A percentile compares a stretch with the other conserved stretches of the same genome.
Evolutionary conservation across 208 protist genomes (phyloP).

Genomic region (Zelonia costaricensis): DNA sequence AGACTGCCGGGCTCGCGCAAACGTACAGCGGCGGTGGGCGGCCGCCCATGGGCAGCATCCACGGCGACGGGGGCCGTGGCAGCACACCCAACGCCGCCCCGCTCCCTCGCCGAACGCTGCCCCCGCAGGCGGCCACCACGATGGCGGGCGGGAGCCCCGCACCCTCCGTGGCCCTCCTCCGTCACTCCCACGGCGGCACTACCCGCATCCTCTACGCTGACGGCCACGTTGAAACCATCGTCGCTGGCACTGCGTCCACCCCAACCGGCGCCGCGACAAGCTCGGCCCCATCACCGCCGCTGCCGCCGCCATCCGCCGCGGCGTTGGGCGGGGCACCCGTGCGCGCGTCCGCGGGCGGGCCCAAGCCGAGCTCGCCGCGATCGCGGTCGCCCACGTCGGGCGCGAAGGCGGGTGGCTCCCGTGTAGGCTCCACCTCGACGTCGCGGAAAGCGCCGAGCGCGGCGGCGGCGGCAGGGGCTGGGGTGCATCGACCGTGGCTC

Average conservation of each 20-base stretch:
- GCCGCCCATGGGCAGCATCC: too few species aligned
- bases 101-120: neutral
- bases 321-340: too few species aligned
- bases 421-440: too few species aligned
- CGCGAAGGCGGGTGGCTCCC: too few species aligned
- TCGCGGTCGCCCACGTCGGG: too few species aligned
- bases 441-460: neutral
- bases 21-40: too few species aligned
- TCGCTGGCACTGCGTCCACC: neutral
- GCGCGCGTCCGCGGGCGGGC: too few species aligned
- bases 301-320: neutral
- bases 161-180: constrained; percentile 18
- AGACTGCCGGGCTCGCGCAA: too few species aligned
- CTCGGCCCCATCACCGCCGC: neutral
- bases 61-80: too few species aligned
- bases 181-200: constrained; percentile 35
- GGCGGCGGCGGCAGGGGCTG: neutral
- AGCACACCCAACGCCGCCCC: too few species aligned
- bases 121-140: neutral
- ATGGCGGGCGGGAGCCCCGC: neutral
- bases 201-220: constrained; percentile 50
- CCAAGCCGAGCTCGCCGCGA: too few species aligned
- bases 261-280: too few species aligned
- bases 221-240: constrained; percentile 29
- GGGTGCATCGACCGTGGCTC: neutral